Percentiles rank a stretch among this genome's conserved stretches.
phyloP scores from a whole-genome alignment of 2,329 filamentous ascomycete species.

The Trichoderma simmonsii region DNA sequence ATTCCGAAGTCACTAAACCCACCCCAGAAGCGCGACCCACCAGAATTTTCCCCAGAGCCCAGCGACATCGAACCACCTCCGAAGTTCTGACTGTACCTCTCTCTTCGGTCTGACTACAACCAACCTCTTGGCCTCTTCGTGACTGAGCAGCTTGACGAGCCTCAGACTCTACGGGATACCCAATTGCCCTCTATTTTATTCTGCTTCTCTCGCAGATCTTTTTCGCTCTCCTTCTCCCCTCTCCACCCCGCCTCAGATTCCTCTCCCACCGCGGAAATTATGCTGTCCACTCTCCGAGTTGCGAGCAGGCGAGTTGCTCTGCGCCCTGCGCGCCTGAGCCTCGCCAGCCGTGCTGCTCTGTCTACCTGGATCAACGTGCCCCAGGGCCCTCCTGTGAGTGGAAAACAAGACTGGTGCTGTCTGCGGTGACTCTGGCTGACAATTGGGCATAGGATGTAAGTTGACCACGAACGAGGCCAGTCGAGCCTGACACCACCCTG shows the following conservation, averaged over 20 bases:
- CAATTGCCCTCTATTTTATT: constrained; percentile 1
- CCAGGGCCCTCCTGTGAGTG: constrained; percentile 87
- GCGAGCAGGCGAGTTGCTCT: constrained; percentile 49
- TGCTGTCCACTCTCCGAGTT: constrained; percentile 56
- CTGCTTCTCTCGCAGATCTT: background rate
- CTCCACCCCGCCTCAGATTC: background rate
- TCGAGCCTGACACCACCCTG: no score
- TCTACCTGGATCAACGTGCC: constrained; percentile 90
- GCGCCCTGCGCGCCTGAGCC: constrained; percentile 40
- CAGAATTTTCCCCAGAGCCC: constrained; percentile 11
- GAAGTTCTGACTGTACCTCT: constrained; percentile 10
- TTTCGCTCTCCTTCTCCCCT: background rate
- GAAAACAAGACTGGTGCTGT: background rate
- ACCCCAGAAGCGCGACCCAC: constrained; percentile 2
- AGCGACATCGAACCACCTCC: constrained; percentile 15
- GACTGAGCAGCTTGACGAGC: constrained; percentile 1
- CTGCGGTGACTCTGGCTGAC: constrained; percentile 18
- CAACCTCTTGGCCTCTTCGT: background rate
- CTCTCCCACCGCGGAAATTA: constrained; percentile 27
- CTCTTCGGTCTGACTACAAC: constrained; percentile 5
- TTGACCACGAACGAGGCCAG: constrained; percentile 14
- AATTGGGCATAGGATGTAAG: constrained; percentile 38
- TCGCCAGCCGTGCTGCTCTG: constrained; percentile 50
- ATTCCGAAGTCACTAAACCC: constrained; percentile 1
- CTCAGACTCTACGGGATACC: background rate